Percentiles rank a stretch among this genome's conserved stretches.
These are phyloP conservation scores for Malassezia furfur DNA, from an alignment of 1,284 basidiomycete species.

Conservation along the genomic window DNA sequence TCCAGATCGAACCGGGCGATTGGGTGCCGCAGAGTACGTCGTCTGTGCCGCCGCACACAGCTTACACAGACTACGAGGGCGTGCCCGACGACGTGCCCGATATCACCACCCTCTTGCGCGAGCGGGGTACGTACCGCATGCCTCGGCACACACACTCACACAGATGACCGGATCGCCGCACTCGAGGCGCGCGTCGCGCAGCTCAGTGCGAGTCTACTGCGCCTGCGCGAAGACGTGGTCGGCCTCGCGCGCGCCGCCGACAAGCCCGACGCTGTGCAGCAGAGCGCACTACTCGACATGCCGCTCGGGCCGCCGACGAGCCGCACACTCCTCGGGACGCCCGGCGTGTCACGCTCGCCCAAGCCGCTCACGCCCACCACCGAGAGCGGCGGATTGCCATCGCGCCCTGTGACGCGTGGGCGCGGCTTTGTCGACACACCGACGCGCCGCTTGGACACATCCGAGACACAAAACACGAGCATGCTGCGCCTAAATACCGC, in stretches of 20 bases:
- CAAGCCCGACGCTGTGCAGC: neutral
- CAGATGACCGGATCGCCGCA: slow-evolving; percentile 38
- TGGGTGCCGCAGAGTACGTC: slow-evolving; percentile 30
- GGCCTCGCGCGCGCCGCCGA: slow-evolving; percentile 8
- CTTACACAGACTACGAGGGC: slow-evolving; percentile 4
- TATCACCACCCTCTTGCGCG: neutral
- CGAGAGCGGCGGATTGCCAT: too few species aligned
- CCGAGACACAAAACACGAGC: too few species aligned
- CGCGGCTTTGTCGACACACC: neutral
- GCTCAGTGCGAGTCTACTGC: slow-evolving; percentile 31
- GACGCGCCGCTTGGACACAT: too few species aligned
- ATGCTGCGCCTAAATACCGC: neutral
- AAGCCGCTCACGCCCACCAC: neutral
- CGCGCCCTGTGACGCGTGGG: neutral
- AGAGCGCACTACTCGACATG: slow-evolving; percentile 43
- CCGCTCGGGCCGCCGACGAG: neutral
- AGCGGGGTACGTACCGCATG: neutral
- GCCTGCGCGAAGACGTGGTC: slow-evolving; percentile 33
- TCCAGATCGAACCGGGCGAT: slow-evolving; percentile 41
- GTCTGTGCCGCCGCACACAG: too few species aligned
- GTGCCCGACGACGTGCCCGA: neutral
- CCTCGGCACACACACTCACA: neutral
- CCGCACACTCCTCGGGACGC: neutral
- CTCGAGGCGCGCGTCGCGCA: slow-evolving; percentile 39
- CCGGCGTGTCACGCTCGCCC: neutral